Conservation (phyloP, 169 alveolate species). For the Eimeria brunetti region DNA sequence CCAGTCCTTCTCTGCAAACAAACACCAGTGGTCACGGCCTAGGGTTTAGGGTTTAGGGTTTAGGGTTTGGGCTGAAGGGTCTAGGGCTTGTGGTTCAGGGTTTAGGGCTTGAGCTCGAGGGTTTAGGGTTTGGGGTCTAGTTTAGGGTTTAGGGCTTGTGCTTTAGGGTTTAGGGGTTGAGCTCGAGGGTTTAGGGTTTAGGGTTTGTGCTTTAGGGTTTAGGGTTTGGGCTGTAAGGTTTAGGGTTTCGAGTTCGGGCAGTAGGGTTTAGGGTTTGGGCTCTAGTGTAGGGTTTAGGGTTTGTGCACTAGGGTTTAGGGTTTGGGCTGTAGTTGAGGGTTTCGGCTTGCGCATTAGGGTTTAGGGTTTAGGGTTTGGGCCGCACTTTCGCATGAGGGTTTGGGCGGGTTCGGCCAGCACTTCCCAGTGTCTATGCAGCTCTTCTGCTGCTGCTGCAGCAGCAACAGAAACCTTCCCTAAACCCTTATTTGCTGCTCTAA, state of each 20-base stretch:
- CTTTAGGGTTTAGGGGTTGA: neutral
- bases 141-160: constrained; percentile 4
- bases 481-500: constrained; percentile 89
- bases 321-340: too few relatives aligned
- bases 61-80: neutral
- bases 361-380: constrained; percentile 29
- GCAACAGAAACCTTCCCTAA: constrained; percentile 90
- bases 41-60: neutral
- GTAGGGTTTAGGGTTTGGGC: too few relatives aligned
- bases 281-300: too few relatives aligned
- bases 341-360: too few relatives aligned
- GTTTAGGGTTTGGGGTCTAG: too few relatives aligned
- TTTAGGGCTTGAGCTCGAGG: neutral
- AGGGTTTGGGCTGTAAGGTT: neutral
- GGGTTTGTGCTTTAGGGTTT: constrained; percentile 26
- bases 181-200: constrained; percentile 3
- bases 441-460: constrained; percentile 84
- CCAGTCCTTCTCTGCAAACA: constrained; percentile 6
- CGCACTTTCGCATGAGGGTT: constrained; percentile 91
- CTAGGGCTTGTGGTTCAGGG: neutral
- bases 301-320: too few relatives aligned
- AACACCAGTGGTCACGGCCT: too few relatives aligned
- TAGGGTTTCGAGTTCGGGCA: neutral
- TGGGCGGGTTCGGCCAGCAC: constrained; percentile 97
- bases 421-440: constrained; percentile 94